Percentiles rank a stretch among this genome's conserved stretches.
Conservation (phyloP, 2,329 filamentous ascomycete species). For the Pseudophaeomoniella oleicola region DNA sequence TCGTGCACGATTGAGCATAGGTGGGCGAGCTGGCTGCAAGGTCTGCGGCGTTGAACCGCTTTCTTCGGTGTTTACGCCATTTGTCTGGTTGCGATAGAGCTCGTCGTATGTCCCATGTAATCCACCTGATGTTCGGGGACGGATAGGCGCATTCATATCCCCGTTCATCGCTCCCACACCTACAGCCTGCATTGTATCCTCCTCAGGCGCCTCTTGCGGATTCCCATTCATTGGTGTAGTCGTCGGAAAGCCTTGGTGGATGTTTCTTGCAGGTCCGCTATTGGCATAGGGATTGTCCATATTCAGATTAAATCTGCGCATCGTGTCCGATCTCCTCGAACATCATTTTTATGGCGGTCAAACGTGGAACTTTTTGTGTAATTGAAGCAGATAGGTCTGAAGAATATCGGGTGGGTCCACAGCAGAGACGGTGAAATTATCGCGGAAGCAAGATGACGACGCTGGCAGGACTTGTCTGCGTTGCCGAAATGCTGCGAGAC, state of each 20-base stretch:
- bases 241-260: not conserved
- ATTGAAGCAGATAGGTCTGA: no score
- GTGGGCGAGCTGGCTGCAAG: constrained; percentile 6
- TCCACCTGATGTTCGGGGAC: constrained; percentile 1
- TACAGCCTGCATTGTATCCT: not conserved
- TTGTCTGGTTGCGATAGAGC: constrained; percentile 1
- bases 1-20: constrained; percentile 33
- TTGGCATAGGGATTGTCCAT: not conserved
- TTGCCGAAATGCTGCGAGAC: no score
- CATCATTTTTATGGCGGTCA: not conserved
- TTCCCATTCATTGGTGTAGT: not conserved
- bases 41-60: not conserved
- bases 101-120: constrained; percentile 1
- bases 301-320: not conserved
- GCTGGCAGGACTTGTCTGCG: no score
- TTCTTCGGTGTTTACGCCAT: not conserved
- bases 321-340: not conserved
- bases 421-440: no score
- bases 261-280: not conserved
- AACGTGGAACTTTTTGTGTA: not conserved
- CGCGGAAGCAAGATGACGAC: no score
- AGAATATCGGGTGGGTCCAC: no score
- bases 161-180: not conserved
- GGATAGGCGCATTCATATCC: not conserved
- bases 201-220: not conserved